Conservation (phyloP, 768 basidiomycete species). For the Boletellus ananas region DNA sequence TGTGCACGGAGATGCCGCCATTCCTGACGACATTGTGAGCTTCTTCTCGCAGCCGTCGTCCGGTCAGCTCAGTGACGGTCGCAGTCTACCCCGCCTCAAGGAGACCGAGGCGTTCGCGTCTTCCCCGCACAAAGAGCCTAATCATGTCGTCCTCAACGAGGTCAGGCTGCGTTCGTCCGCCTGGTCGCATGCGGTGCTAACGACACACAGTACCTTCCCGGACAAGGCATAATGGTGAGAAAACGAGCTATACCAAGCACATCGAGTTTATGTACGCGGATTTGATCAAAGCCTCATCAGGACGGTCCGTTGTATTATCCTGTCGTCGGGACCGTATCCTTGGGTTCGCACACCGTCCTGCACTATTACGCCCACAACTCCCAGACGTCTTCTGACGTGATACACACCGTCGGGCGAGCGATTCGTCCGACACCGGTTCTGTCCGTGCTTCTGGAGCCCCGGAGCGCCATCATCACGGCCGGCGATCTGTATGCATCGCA, state of each 20-base stretch:
- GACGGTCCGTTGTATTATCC: slow-evolving; percentile 89
- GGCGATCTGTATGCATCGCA: slow-evolving; percentile 63
- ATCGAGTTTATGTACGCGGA: not conserved
- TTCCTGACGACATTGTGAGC: slow-evolving; percentile 69
- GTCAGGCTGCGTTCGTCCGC: slow-evolving; percentile 32
- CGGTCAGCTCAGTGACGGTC: slow-evolving; percentile 3
- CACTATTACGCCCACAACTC: slow-evolving; percentile 69
- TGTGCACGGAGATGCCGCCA: slow-evolving; percentile 65
- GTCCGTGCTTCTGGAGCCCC: slow-evolving; percentile 77
- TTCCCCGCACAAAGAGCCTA: slow-evolving; percentile 67
- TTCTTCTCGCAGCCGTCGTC: slow-evolving; percentile 1
- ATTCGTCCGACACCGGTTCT: slow-evolving; percentile 64
- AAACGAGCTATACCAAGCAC: slow-evolving; percentile 10
- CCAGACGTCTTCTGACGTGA: slow-evolving; percentile 13
- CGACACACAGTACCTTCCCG: slow-evolving; percentile 64
- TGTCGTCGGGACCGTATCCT: slow-evolving; percentile 84
- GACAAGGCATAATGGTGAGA: slow-evolving; percentile 89
- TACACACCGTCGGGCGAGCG: slow-evolving; percentile 40
- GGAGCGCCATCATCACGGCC: slow-evolving; percentile 78
- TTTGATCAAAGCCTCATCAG: slow-evolving; percentile 70
- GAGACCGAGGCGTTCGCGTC: slow-evolving; percentile 58
- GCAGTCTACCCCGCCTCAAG: slow-evolving; percentile 70
- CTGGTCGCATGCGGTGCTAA: slow-evolving; percentile 12
- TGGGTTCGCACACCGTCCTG: slow-evolving; percentile 80
- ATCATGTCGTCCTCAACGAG: slow-evolving; percentile 90